phyloP scores from a whole-genome alignment of 2,329 filamentous ascomycete genomes.

The Meredithiella fracta region DNA sequence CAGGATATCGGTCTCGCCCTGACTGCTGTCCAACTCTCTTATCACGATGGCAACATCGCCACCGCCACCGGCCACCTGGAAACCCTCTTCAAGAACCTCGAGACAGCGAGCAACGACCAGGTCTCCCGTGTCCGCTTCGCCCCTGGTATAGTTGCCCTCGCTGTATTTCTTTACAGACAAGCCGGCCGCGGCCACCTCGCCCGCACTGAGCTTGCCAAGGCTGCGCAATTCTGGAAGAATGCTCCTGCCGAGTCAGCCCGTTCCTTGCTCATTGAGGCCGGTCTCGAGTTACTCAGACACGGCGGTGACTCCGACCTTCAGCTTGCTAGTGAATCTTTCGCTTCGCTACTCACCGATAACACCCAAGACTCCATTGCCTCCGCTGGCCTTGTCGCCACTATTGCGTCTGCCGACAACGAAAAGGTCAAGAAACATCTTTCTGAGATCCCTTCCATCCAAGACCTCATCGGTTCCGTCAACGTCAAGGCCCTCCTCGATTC shows the following conservation, averaged over 20 bases:
- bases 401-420: slow-evolving; percentile 44
- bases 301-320: slow-evolving; percentile 41
- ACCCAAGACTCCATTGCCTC: slow-evolving; percentile 52
- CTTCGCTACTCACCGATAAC: slow-evolving; percentile 48
- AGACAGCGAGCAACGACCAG: slow-evolving; percentile 36
- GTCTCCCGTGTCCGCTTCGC: slow-evolving; percentile 60
- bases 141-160: slow-evolving; percentile 66
- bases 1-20: slow-evolving; percentile 59
- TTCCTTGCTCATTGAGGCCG: slow-evolving; percentile 66
- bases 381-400: slow-evolving; percentile 74
- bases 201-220: slow-evolving; percentile 58
- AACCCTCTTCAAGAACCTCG: slow-evolving; percentile 55
- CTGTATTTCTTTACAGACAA: slow-evolving; percentile 61
- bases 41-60: slow-evolving; percentile 52
- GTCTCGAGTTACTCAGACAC: slow-evolving; percentile 64
- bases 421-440: slow-evolving; percentile 38
- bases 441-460: slow-evolving; percentile 43
- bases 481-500: slow-evolving; percentile 45
- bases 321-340: slow-evolving; percentile 64
- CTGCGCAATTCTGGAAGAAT: slow-evolving; percentile 64
- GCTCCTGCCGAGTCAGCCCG: slow-evolving; percentile 31
- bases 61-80: slow-evolving; percentile 64
- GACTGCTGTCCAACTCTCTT: slow-evolving; percentile 66
- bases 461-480: slow-evolving; percentile 44
- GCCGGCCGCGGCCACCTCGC: slow-evolving; percentile 59